A percentile compares a stretch with the other conserved stretches of the same genome.
Conservation (phyloP, 1,284 basidiomycete species). For the Uromyces viciae-fabae region DNA sequence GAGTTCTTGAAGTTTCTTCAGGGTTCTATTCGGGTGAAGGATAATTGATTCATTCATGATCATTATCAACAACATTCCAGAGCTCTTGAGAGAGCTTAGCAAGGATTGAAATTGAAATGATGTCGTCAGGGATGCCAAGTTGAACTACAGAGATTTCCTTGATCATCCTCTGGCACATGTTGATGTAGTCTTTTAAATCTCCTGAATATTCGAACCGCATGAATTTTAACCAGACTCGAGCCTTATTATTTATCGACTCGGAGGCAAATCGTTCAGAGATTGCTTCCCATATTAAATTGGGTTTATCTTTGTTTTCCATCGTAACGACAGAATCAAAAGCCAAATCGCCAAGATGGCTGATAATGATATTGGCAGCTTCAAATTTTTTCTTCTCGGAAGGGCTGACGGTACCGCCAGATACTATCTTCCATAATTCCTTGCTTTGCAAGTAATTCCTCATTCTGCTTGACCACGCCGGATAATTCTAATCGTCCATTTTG, state of each 20-base stretch:
- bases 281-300: too few relatives aligned
- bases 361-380: too few relatives aligned
- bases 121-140: not conserved
- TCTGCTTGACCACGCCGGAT: too few relatives aligned
- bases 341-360: too few relatives aligned
- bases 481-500: too few relatives aligned
- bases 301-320: too few relatives aligned
- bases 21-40: not conserved
- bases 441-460: too few relatives aligned
- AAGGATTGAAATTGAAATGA: not conserved
- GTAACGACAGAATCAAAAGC: too few relatives aligned
- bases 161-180: not conserved
- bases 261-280: not conserved
- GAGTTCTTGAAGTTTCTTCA: too few relatives aligned
- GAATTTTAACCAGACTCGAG: not conserved
- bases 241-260: not conserved
- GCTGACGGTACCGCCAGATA: too few relatives aligned
- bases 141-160: not conserved
- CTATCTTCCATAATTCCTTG: too few relatives aligned
- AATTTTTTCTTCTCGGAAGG: too few relatives aligned
- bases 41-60: constrained; percentile 4
- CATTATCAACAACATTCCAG: constrained; percentile 5
- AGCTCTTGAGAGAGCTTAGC: not conserved
- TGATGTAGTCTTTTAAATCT: not conserved
- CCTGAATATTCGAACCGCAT: not conserved